Base-by-base conservation (phyloP, 768 basidiomycete species). In the Rhizopogon roseolus region DNA sequence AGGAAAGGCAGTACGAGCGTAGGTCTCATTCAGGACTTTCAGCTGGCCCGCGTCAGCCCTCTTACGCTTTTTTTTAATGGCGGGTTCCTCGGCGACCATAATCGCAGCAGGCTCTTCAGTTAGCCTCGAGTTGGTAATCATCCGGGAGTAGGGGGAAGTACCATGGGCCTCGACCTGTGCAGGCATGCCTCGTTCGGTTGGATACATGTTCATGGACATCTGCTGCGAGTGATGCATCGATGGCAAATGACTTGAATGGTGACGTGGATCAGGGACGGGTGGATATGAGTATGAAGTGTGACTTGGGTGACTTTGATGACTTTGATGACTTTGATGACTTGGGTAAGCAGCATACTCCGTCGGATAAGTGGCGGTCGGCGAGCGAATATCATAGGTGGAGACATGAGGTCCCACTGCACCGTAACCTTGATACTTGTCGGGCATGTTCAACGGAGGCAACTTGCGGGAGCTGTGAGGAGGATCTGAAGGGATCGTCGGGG, bases 51-150 rank as follows among this genome's bases (percentile, higher is more conserved):
- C 85, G 60, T 90, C 88, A 6, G 90, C 90, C 54, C 90, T 83
- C 75, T 89, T 90, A 68, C 90, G 81, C 71, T 92, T 92, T 76
- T 90, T 91, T 76, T 92, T 93, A 60, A 90, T 83, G 40, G 80
- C 74, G n/a, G 86, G 81, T 58, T 86, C 84, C 52, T 87, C 81
- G 34, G 74, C 65, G 37, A 76, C 69, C 64, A 70, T 61, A 62
- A 70, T 60, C 3, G 59, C 59, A 57, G 64, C 38, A 43, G 69
- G 71, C 19, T 72, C 69, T 52, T 71, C 64, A 9, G 71, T 70
- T 17, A 72, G 60, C 36, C 57, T 62, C 5, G 59, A 54, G 50
- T 65, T 67, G 29, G 66, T 72, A 34, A 71, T 62, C 3, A 58
- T 32, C 22, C 77, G 81, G 22, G 84, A 73, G 57, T 82, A 86